phyloP scores from a whole-genome alignment of 2,329 filamentous ascomycete species.

The Fusarium dlaminii region DNA sequence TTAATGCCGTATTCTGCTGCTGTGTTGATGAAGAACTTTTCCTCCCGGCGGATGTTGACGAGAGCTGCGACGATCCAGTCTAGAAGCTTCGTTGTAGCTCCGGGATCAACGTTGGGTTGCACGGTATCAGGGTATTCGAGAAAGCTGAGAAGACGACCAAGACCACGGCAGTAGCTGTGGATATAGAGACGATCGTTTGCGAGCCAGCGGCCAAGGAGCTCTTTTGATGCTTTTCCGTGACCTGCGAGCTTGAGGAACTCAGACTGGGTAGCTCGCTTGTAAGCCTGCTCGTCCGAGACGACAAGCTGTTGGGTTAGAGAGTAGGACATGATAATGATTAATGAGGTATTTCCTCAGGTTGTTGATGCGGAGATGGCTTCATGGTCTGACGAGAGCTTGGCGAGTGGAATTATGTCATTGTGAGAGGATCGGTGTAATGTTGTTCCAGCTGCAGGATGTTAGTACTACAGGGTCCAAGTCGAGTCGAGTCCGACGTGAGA shows the following conservation, averaged over 20 bases:
- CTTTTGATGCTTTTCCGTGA: conserved; percentile 66
- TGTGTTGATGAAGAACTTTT: conserved; percentile 73
- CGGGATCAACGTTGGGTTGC: conserved; percentile 3
- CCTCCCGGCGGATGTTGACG: conserved; percentile 72
- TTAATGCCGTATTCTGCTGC: conserved; percentile 68
- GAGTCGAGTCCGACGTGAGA: neutral
- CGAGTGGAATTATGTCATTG: conserved; percentile 31
- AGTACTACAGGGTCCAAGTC: neutral
- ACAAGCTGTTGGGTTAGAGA: conserved; percentile 68
- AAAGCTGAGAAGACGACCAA: conserved; percentile 70
- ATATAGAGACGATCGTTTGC: conserved; percentile 77
- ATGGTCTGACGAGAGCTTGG: conserved; percentile 13
- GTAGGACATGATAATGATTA: conserved; percentile 4
- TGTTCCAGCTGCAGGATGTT: conserved; percentile 27
- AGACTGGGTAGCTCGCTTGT: conserved; percentile 68
- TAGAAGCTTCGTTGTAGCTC: conserved; percentile 64
- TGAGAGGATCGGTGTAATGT: conserved; percentile 28
- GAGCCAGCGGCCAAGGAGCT: conserved; percentile 71
- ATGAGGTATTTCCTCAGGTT: neutral
- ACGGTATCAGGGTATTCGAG: conserved; percentile 61
- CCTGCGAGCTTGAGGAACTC: conserved; percentile 74
- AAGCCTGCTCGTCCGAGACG: conserved; percentile 55
- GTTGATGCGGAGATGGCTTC: conserved; percentile 26
- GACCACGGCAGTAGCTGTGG: conserved; percentile 74
- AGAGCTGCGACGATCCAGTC: conserved; percentile 72